A percentile compares a stretch with the other conserved stretches of the same genome.
Conservation (phyloP, 352 stramenopile species). For the Phytophthora pinifolia region DNA sequence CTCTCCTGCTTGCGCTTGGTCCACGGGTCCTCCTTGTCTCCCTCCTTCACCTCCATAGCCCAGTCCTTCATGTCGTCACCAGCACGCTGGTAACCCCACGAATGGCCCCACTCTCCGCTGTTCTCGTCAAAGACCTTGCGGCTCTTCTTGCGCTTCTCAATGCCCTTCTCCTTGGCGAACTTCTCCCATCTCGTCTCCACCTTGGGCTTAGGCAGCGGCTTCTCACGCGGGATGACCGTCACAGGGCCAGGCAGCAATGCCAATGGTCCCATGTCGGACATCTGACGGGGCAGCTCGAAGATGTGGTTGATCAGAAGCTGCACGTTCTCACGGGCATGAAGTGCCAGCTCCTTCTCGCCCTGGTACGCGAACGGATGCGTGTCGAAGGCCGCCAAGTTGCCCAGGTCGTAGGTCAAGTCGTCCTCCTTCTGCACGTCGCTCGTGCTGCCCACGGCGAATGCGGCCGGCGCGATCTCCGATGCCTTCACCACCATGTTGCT, state of each 20-base stretch:
- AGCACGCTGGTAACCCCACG: constrained; percentile 92
- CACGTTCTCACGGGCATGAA: constrained; percentile 91
- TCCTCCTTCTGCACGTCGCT: constrained; percentile 81
- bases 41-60: constrained; percentile 94
- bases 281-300: constrained; percentile 90
- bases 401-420: constrained; percentile 88
- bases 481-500: constrained; percentile 68
- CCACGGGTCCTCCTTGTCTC: constrained; percentile 94
- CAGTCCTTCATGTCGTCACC: constrained; percentile 90
- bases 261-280: constrained; percentile 93
- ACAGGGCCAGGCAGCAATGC: constrained; percentile 70
- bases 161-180: constrained; percentile 98
- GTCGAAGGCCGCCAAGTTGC: constrained; percentile 89
- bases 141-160: constrained; percentile 96
- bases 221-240: constrained; percentile 84
- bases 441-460: constrained; percentile 58
- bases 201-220: constrained; percentile 92
- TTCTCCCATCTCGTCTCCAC: constrained; percentile 98
- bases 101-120: constrained; percentile 91
- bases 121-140: constrained; percentile 97
- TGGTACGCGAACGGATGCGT: constrained; percentile 83
- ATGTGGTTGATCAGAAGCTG: constrained; percentile 94
- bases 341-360: constrained; percentile 89
- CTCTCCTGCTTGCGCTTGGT: constrained; percentile 93
- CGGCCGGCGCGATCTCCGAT: constrained; percentile 78